Percentiles rank a stretch among this genome's conserved stretches.
phyloP scores from a whole-genome alignment of 208 protist species.

The Wallacemonas sp. region DNA sequence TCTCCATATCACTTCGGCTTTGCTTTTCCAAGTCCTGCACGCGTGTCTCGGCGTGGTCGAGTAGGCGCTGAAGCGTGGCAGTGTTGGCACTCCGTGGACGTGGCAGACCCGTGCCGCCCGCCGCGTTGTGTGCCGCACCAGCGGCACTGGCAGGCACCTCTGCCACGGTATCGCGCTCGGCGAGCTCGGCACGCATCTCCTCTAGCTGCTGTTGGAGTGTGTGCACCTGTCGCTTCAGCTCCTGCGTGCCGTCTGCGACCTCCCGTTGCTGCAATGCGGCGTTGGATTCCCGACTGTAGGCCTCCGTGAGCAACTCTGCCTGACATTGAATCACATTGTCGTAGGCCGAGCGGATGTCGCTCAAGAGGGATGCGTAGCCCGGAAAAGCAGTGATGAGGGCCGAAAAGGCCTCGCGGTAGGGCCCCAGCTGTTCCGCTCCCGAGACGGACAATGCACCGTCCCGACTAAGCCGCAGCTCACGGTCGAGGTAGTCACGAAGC shows the following conservation, averaged over 20 bases:
- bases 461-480: constrained; percentile 25
- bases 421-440: constrained; percentile 44
- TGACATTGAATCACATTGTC: constrained; percentile 81
- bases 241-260: constrained; percentile 5
- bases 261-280: constrained; percentile 20
- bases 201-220: constrained; percentile 34
- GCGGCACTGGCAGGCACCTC: constrained; percentile 2
- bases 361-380: constrained; percentile 57
- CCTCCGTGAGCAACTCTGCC: constrained; percentile 55
- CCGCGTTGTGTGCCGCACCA: neutral
- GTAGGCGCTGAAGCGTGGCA: constrained; percentile 30
- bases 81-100: neutral
- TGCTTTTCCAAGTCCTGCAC: constrained; percentile 44
- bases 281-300: constrained; percentile 21
- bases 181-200: constrained; percentile 25
- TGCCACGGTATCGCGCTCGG: constrained; percentile 18
- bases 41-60: constrained; percentile 30
- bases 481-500: constrained; percentile 41
- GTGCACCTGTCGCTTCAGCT: constrained; percentile 17
- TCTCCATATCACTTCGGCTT: constrained; percentile 67
- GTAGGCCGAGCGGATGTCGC: constrained; percentile 74
- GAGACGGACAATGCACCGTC: constrained; percentile 14
- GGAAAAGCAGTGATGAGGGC: constrained; percentile 67
- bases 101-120: constrained; percentile 1
- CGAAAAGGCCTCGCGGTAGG: constrained; percentile 77